These are phyloP conservation scores for Talaromyces sp. DNA, from an alignment of 2,329 filamentous ascomycete species.

Conservation along the genomic window DNA sequence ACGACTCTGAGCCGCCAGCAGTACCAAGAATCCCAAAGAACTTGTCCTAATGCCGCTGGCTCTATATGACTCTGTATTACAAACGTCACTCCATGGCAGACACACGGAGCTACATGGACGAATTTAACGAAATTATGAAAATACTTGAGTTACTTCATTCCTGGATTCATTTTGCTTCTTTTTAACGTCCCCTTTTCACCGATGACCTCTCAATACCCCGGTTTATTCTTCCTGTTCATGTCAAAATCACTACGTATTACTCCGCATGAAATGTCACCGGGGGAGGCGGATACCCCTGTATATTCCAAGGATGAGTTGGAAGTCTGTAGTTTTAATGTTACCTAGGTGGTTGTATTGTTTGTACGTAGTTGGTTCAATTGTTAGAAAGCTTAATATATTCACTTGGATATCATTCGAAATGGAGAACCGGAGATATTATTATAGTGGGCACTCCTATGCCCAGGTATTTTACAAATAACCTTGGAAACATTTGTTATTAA, in stretches of 20 bases:
- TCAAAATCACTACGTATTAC: neutral
- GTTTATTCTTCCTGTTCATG: neutral
- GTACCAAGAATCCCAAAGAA: constrained; percentile 1
- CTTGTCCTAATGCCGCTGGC: neutral
- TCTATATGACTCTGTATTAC: neutral
- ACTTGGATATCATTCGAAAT: neutral
- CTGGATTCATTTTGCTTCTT: neutral
- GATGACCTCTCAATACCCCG: neutral
- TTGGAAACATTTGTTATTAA: neutral
- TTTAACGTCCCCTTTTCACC: neutral
- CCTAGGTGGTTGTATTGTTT: neutral
- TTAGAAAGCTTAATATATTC: neutral
- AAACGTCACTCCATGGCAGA: neutral
- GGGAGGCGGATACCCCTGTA: constrained; percentile 15
- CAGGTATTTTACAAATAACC: neutral
- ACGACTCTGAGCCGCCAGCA: constrained; percentile 23
- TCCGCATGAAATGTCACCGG: neutral
- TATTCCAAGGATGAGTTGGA: neutral
- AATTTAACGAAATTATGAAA: neutral
- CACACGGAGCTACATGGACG: neutral
- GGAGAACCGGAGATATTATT: neutral
- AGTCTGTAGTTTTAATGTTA: neutral
- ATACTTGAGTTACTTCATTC: neutral
- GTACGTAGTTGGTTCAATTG: neutral
- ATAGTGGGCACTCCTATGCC: neutral